Evolutionary conservation across 176 grass and related monocot species (phyloP).

Genomic region (Zea luxurians): DNA sequence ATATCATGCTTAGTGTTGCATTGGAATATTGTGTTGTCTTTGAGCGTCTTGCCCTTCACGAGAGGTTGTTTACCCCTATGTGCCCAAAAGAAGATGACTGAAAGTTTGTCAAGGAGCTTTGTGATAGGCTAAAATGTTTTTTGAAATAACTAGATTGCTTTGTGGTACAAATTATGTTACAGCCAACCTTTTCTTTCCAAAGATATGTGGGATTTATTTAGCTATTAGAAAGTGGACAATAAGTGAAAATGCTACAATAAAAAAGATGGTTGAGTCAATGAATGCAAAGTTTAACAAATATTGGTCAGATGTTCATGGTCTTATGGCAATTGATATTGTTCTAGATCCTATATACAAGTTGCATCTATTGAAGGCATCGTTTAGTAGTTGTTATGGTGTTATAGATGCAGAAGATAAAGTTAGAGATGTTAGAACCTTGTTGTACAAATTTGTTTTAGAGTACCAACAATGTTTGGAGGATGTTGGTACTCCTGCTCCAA

Average conservation of each 20-base stretch:
- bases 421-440: background rate
- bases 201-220: slow-evolving; percentile 27
- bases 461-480: background rate
- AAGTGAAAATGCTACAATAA: background rate
- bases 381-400: too few species aligned
- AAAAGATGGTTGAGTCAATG: background rate
- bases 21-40: background rate
- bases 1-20: background rate
- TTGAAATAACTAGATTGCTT: background rate
- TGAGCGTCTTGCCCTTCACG: background rate
- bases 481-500: background rate
- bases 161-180: slow-evolving; percentile 19
- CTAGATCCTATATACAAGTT: too few species aligned
- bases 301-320: background rate
- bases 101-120: background rate
- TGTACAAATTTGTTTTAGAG: background rate
- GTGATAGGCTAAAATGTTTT: slow-evolving; percentile 3
- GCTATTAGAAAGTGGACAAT: background rate
- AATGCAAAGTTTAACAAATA: background rate
- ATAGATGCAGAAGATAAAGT: background rate
- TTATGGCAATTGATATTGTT: background rate
- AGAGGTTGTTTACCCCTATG: background rate
- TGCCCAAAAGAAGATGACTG: background rate
- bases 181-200: slow-evolving; percentile 18
- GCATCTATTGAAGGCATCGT: too few species aligned